phyloP scores from a whole-genome alignment of 1,284 basidiomycete species.

The Coniferiporia weirii region DNA sequence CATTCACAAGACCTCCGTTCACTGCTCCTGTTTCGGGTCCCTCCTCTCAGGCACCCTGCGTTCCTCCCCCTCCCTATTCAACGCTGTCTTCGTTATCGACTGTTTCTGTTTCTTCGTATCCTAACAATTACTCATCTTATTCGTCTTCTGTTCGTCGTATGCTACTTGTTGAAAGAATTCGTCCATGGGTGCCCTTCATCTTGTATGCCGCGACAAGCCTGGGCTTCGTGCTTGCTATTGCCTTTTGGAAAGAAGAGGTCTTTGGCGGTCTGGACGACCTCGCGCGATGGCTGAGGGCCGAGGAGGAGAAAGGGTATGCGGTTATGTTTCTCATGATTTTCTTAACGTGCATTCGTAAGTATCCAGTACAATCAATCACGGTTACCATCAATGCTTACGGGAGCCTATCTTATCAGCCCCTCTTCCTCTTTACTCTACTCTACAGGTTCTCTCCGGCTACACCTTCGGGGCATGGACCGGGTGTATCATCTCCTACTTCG shows the following conservation, averaged over 20 bases:
- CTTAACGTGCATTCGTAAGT: constrained; percentile 78
- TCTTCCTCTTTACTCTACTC: constrained; percentile 80
- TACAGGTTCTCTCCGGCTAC: constrained; percentile 84
- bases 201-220: constrained; percentile 64
- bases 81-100: neutral
- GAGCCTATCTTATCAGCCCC: constrained; percentile 46
- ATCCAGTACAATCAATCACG: constrained; percentile 12
- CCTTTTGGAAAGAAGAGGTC: constrained; percentile 54
- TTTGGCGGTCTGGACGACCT: constrained; percentile 52
- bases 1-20: neutral
- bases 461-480: constrained; percentile 80
- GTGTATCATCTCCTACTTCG: constrained; percentile 76
- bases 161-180: constrained; percentile 9
- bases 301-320: constrained; percentile 62
- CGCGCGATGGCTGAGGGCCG: constrained; percentile 64
- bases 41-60: neutral
- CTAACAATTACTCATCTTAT: constrained; percentile 4
- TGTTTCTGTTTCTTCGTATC: neutral
- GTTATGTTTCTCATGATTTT: constrained; percentile 75
- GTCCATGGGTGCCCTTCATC: constrained; percentile 67
- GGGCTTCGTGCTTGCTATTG: constrained; percentile 64
- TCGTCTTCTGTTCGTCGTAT: constrained; percentile 11
- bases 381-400: constrained; percentile 15
- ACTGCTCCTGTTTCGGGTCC: neutral
- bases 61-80: constrained; percentile 5